Evolutionary conservation across 768 basidiomycete genomes (phyloP).

Genomic region (Trametes villosa): DNA sequence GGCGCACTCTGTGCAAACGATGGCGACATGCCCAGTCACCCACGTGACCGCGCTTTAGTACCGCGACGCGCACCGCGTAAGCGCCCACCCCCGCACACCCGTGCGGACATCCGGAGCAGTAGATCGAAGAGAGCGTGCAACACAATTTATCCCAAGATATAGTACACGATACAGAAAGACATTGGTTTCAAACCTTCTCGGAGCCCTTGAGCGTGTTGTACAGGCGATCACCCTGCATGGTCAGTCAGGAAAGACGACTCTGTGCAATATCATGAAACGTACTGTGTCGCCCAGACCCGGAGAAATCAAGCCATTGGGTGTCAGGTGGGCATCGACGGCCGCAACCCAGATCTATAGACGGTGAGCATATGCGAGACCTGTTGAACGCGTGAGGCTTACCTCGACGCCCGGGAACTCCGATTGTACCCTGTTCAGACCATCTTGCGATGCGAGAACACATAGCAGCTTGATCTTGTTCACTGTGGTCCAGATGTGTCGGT

Average conservation of each 20-base stretch:
- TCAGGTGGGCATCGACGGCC: slow-evolving; percentile 76
- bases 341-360: slow-evolving; percentile 81
- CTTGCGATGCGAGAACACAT: slow-evolving; percentile 76
- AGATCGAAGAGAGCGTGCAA: neutral
- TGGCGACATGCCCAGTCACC: slow-evolving; percentile 24
- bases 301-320: slow-evolving; percentile 75
- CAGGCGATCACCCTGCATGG: slow-evolving; percentile 75
- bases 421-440: slow-evolving; percentile 72
- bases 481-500: slow-evolving; percentile 28
- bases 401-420: slow-evolving; percentile 77
- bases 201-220: slow-evolving; percentile 64
- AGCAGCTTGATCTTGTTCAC: slow-evolving; percentile 80
- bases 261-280: slow-evolving; percentile 37
- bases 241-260: neutral
- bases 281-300: slow-evolving; percentile 93
- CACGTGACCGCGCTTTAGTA: slow-evolving; percentile 18
- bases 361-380: slow-evolving; percentile 8
- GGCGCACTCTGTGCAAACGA: slow-evolving; percentile 25
- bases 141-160: neutral
- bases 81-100: slow-evolving; percentile 8
- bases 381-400: slow-evolving; percentile 44
- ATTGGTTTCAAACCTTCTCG: slow-evolving; percentile 7
- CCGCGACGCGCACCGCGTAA: slow-evolving; percentile 5
- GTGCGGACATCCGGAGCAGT: too few species aligned
- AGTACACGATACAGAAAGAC: neutral